A percentile compares a stretch with the other conserved stretches of the same genome.
Evolutionary conservation across 225 moss, liverwort and hornwort genomes (phyloP).

Genomic region (Ulota crispa): DNA sequence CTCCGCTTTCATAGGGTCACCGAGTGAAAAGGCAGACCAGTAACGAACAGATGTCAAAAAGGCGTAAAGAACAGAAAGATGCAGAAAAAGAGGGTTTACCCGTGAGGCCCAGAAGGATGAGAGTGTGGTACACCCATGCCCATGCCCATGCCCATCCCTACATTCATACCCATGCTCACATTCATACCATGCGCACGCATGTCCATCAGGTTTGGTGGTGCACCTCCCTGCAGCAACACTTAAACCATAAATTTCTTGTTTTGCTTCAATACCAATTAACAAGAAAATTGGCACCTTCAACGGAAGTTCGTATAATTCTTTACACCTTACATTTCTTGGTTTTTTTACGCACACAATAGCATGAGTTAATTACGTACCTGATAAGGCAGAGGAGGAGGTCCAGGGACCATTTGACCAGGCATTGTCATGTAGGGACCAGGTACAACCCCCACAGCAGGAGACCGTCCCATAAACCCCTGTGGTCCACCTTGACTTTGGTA

Average conservation of each 20-base stretch:
- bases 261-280: not conserved
- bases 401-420: slow-evolving; percentile 59
- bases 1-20: not conserved
- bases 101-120: slow-evolving; percentile 65
- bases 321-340: not conserved
- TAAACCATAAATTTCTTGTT: not conserved
- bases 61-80: not conserved
- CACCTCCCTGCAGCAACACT: slow-evolving; percentile 61
- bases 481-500: slow-evolving; percentile 51
- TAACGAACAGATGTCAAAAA: not conserved
- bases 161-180: slow-evolving; percentile 63
- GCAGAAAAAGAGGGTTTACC: slow-evolving; percentile 25
- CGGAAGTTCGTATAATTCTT: not conserved
- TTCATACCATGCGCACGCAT: slow-evolving; percentile 71
- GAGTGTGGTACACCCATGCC: slow-evolving; percentile 60
- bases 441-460: slow-evolving; percentile 44
- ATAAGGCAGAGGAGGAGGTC: slow-evolving; percentile 49
- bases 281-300: not conserved
- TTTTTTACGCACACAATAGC: not conserved
- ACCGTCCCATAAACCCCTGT: slow-evolving; percentile 46
- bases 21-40: not conserved
- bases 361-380: slow-evolving; percentile 37
- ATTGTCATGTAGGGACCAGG: slow-evolving; percentile 59
- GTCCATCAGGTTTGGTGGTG: slow-evolving; percentile 66
- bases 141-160: slow-evolving; percentile 58